Evolutionary conservation across 805 yeast species (phyloP), one percentile per base, ranked within the genome.

Genomic region (Wilhelminamyces savonicus): DNA sequence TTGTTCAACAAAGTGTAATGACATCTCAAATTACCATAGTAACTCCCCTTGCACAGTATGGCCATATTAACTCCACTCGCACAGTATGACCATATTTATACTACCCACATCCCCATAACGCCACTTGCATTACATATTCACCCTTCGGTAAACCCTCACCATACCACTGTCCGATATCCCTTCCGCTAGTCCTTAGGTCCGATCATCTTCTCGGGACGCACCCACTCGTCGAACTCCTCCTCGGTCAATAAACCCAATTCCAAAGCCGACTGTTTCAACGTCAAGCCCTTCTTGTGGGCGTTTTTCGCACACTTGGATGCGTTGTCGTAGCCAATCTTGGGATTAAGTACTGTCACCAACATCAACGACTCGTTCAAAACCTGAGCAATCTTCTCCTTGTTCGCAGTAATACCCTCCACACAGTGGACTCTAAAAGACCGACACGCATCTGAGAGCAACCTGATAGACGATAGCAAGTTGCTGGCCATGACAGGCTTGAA

Each of bases 291-390:
- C 47, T 58, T 58, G 47, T 58, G 65, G 10, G 65, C 65, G 35
- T 58, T 58, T 44, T 58, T 58, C 28, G 65, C 65, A 6, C 57
- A 62, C 53, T 58, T 58, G 25, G 61, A 55, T 11, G 65, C 65
- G 27, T 52, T 52, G 32, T 58, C 65, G 43, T 58, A 58, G 19
- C 65, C 65, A 28, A 58, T 58, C 47, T 56, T 58, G 11, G 65
- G 65, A 47, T 58, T 58, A 46, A 58, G 54, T 5, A 63, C 62
- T 8, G 65, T 58, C 12, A 58, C 65, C 52, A 58, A 54, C 65
- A 58, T 58, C 46, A 58, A 54, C 3, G 62, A 56, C 38, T 58
- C 63, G 36, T 58, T 52, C 50, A 58, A 49, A 13, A 55, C 49
- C 49, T 56, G 53, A 29, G 50, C 48, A 26, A 58, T 58, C 48